These are phyloP conservation scores for Paramecium sexaurelia DNA, from an alignment of 73 alveolate species.

Conservation along the genomic window DNA sequence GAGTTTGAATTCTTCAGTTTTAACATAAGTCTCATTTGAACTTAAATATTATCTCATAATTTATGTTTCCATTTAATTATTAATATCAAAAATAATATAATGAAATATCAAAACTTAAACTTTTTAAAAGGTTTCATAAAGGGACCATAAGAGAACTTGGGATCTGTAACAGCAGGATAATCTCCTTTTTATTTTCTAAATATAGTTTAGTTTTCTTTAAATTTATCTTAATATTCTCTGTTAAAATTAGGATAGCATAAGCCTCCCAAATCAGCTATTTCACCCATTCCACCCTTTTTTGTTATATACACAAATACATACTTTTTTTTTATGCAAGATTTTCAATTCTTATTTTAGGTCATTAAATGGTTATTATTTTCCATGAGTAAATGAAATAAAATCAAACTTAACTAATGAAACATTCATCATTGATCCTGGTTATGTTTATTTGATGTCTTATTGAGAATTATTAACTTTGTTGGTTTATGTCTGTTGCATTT, in stretches of 20 bases:
- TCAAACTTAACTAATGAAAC: constrained; percentile 34
- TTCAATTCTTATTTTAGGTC: constrained; percentile 32
- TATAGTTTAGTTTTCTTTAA: constrained; percentile 38
- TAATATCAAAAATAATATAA: neutral
- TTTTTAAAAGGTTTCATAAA: constrained; percentile 55
- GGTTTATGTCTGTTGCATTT: constrained; percentile 13
- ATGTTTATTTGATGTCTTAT: neutral
- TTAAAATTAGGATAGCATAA: constrained; percentile 43
- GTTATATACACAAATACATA: neutral
- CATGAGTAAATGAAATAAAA: constrained; percentile 35
- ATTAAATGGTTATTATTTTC: neutral
- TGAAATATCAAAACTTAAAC: constrained; percentile 24
- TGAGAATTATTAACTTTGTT: neutral
- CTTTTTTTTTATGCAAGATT: constrained; percentile 41
- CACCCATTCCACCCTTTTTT: constrained; percentile 55
- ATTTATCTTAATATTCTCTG: constrained; percentile 49
- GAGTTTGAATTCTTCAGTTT: neutral
- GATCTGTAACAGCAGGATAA: constrained; percentile 50
- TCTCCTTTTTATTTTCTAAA: constrained; percentile 49
- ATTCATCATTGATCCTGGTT: constrained; percentile 43
- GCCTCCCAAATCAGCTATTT: constrained; percentile 54
- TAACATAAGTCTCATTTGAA: neutral
- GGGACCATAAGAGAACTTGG: constrained; percentile 44
- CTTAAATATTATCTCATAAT: neutral
- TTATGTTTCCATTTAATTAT: neutral